A percentile compares a stretch with the other conserved stretches of the same genome.
Evolutionary conservation across 2,329 filamentous ascomycete genomes (phyloP).

Genomic region (Nannizzia gypsea): DNA sequence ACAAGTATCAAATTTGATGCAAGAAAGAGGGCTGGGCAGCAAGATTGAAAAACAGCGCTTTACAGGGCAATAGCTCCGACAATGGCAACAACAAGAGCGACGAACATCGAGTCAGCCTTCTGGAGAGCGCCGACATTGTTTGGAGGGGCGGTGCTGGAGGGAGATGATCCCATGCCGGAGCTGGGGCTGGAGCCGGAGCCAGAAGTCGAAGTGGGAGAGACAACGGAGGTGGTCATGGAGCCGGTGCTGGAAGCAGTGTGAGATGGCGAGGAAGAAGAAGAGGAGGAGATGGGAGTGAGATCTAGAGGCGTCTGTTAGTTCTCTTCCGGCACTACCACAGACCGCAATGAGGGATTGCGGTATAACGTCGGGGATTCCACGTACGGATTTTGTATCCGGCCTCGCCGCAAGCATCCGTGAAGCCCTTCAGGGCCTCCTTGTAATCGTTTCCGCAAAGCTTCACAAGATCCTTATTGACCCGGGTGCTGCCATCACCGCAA

Average conservation of each 20-base stretch:
- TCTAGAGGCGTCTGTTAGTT: not conserved
- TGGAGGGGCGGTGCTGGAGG: slow-evolving; percentile 8
- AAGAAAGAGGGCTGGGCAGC: not conserved
- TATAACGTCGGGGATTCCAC: slow-evolving; percentile 13
- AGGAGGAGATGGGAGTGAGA: not conserved
- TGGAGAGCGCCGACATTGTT: slow-evolving; percentile 21
- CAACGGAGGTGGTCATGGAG: slow-evolving; percentile 18
- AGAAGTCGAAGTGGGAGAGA: slow-evolving; percentile 14
- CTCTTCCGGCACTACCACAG: not conserved
- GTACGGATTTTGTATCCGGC: slow-evolving; percentile 33
- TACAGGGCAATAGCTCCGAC: slow-evolving; percentile 31
- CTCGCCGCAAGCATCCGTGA: slow-evolving; percentile 28
- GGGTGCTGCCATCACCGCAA: slow-evolving; percentile 27
- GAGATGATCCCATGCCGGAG: not conserved
- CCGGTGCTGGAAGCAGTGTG: slow-evolving; percentile 7
- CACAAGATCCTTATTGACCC: slow-evolving; percentile 28
- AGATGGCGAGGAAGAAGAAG: slow-evolving; percentile 1
- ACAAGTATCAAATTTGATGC: not conserved
- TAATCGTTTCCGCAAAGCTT: slow-evolving; percentile 25
- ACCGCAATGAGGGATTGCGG: not conserved
- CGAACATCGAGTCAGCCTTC: slow-evolving; percentile 26
- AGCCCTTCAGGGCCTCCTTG: slow-evolving; percentile 29
- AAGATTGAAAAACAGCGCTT: slow-evolving; percentile 5
- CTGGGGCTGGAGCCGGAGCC: not conserved
- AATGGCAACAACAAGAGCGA: slow-evolving; percentile 31